phyloP scores from a whole-genome alignment of 176 grass and related monocot genomes.

The Eragrostis curvula region DNA sequence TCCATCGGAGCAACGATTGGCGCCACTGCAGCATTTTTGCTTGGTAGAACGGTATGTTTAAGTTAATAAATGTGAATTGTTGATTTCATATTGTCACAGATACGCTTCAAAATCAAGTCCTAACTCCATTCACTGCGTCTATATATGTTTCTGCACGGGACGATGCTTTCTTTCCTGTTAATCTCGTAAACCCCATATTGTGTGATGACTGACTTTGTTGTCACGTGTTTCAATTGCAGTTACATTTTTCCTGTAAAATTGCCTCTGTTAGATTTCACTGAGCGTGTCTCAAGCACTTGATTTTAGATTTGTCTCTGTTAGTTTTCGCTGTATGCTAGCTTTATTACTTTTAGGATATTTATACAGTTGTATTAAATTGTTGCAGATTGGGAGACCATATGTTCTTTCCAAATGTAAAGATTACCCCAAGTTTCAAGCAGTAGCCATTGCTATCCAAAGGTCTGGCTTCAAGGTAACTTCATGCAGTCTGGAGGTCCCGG shows the following conservation, averaged over 20 bases:
- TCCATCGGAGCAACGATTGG: conserved; percentile 97
- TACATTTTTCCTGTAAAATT: not conserved
- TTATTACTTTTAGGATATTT: conserved; percentile 31
- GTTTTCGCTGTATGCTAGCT: conserved; percentile 1
- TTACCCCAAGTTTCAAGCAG: conserved; percentile 96
- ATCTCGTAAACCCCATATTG: not conserved
- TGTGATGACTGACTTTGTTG: conserved; percentile 9
- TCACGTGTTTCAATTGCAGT: conserved; percentile 3
- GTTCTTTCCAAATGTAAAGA: conserved; percentile 97
- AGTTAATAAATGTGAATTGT: not conserved
- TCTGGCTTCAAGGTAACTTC: conserved; percentile 97
- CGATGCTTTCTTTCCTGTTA: conserved; percentile 1
- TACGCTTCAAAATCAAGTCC: not conserved
- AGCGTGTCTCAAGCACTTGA: not conserved
- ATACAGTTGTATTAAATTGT: conserved; percentile 12
- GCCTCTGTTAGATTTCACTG: not conserved
- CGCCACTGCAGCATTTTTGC: conserved; percentile 95
- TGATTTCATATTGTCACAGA: not conserved
- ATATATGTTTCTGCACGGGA: not conserved
- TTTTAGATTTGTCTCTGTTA: not conserved
- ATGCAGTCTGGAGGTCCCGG: not conserved
- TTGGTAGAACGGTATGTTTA: conserved; percentile 93
- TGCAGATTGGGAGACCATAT: conserved; percentile 91
- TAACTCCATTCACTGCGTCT: conserved; percentile 6
- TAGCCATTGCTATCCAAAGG: conserved; percentile 97